A percentile compares a stretch with the other conserved stretches of the same genome.
Conservation (phyloP, 139 green algal genomes). For the Astrephomene gubernaculifera region DNA sequence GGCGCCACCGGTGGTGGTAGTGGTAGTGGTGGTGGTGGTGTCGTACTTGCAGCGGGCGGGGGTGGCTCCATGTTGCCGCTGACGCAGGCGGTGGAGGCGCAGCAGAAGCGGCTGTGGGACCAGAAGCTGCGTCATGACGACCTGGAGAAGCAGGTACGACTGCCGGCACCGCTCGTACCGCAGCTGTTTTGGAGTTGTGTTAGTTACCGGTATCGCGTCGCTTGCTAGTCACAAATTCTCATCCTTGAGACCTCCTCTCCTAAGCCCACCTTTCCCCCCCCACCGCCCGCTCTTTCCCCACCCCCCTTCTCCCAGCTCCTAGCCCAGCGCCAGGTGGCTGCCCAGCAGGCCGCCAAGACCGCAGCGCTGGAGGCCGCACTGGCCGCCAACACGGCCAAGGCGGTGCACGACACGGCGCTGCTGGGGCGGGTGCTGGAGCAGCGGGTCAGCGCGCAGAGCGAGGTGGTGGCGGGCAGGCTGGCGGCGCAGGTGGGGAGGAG, state of each 20-base stretch:
- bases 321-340: neutral
- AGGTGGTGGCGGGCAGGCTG: neutral
- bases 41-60: too few species aligned
- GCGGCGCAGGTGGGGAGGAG: constrained; percentile 16
- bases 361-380: constrained; percentile 40
- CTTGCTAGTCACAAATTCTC: too few species aligned
- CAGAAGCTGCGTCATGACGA: constrained; percentile 39
- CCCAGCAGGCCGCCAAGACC: constrained; percentile 34
- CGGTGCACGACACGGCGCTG: constrained; percentile 2
- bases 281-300: neutral
- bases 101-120: constrained; percentile 35
- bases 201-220: too few species aligned
- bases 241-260: too few species aligned
- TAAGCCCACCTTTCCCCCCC: neutral
- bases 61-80: neutral
- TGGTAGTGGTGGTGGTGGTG: too few species aligned
- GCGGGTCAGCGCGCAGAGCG: constrained; percentile 8
- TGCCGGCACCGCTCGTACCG: neutral
- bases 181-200: too few species aligned
- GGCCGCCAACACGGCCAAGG: constrained; percentile 7
- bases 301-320: neutral
- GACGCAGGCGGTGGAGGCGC: neutral
- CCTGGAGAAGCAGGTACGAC: constrained; percentile 30
- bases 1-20: too few species aligned
- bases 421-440: constrained; percentile 20